These are phyloP conservation scores for Cytospora chrysosperma DNA, from an alignment of 2,329 filamentous ascomycete species.

Conservation along the genomic window DNA sequence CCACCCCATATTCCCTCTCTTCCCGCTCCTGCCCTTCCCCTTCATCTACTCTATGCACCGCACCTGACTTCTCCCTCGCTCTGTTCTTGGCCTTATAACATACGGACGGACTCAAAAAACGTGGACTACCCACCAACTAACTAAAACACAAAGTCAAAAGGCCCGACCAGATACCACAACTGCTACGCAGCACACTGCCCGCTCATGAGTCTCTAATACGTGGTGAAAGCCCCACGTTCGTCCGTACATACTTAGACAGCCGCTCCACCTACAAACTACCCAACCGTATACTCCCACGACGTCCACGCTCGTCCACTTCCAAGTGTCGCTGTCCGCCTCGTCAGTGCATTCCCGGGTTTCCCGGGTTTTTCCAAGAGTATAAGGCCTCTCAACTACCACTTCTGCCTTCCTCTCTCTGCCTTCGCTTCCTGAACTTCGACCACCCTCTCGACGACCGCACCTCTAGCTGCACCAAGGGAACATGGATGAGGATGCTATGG, in stretches of 20 bases:
- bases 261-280: neutral
- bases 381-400: neutral
- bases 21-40: neutral
- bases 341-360: neutral
- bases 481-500: conserved; percentile 34
- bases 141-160: neutral
- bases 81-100: neutral
- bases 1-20: conserved; percentile 4
- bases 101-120: neutral
- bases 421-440: neutral
- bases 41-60: neutral
- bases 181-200: neutral
- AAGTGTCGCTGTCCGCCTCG: neutral
- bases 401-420: neutral
- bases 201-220: neutral
- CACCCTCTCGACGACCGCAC: neutral
- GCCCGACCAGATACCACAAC: neutral
- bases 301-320: neutral
- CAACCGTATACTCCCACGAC: neutral
- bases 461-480: neutral
- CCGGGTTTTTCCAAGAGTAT: neutral
- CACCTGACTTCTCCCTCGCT: neutral
- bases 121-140: neutral
- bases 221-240: neutral
- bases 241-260: neutral